Evolutionary conservation across 441 rosid species (phyloP).

Genomic region (Populus hybrid): DNA sequence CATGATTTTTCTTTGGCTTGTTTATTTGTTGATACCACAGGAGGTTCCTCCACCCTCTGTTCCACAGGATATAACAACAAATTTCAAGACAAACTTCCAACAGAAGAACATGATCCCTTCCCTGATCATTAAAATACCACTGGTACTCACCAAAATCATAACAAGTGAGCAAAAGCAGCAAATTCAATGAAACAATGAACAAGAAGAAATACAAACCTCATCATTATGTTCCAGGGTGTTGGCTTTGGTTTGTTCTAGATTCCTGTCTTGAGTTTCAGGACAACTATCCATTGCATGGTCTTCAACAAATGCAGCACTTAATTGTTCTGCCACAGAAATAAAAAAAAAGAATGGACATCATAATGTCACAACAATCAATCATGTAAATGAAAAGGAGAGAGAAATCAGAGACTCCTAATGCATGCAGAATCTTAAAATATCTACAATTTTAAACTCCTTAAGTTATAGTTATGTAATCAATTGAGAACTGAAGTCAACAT

Average conservation of each 20-base stretch:
- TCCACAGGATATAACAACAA: slow-evolving; percentile 15
- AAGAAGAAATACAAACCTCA: slow-evolving; percentile 31
- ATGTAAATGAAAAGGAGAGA: neutral
- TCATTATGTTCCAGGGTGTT: slow-evolving; percentile 24
- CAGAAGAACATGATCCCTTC: neutral
- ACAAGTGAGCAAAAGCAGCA: neutral
- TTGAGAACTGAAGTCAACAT: slow-evolving; percentile 2
- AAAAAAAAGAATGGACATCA: neutral
- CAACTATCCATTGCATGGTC: slow-evolving; percentile 23
- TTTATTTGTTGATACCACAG: slow-evolving; percentile 11
- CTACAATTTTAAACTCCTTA: neutral
- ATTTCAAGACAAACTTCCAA: neutral
- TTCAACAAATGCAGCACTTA: slow-evolving; percentile 18
- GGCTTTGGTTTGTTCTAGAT: slow-evolving; percentile 18
- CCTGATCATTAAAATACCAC: neutral
- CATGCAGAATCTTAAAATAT: neutral
- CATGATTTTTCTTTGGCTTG: slow-evolving; percentile 17
- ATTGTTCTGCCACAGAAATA: slow-evolving; percentile 26
- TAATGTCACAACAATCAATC: neutral
- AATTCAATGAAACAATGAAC: neutral
- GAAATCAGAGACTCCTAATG: neutral
- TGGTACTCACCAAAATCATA: neutral
- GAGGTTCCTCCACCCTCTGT: slow-evolving; percentile 24
- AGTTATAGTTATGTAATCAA: neutral
- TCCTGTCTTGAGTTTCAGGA: slow-evolving; percentile 19